Evolutionary conservation across 2,329 filamentous ascomycete genomes (phyloP).

Genomic region (Venturiaceae sp.): DNA sequence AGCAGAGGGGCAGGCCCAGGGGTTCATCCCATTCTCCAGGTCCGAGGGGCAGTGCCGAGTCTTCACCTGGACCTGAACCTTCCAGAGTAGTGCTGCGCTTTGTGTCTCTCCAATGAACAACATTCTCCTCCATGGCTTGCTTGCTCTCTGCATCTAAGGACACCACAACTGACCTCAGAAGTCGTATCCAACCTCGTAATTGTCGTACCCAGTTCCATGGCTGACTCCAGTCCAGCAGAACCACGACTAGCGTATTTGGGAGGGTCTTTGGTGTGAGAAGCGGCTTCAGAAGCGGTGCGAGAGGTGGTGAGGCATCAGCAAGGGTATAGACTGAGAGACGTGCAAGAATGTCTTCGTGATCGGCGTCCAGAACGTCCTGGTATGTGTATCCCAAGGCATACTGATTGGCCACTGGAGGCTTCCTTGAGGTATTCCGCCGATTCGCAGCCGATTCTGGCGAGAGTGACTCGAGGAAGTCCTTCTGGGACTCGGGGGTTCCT

Average conservation of each 20-base stretch:
- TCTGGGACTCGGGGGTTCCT: constrained; percentile 72
- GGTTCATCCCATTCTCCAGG: constrained; percentile 91
- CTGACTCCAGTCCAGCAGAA: constrained; percentile 91
- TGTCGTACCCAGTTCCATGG: constrained; percentile 90
- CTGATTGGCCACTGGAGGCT: constrained; percentile 77
- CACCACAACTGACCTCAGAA: constrained; percentile 67
- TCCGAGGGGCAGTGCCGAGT: constrained; percentile 66
- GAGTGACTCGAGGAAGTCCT: constrained; percentile 61
- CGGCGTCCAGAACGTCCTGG: constrained; percentile 85
- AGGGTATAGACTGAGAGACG: constrained; percentile 84
- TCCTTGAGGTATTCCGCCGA: constrained; percentile 42
- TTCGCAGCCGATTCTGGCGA: constrained; percentile 20
- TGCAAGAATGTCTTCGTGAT: constrained; percentile 86
- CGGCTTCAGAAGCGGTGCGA: constrained; percentile 72
- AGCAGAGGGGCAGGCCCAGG: constrained; percentile 74
- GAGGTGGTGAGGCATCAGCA: constrained; percentile 72
- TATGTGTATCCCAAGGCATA: constrained; percentile 93
- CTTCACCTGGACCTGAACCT: constrained; percentile 33
- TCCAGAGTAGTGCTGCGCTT: constrained; percentile 38
- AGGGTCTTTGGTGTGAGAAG: constrained; percentile 77
- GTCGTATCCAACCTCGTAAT: constrained; percentile 78
- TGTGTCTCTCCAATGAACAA: constrained; percentile 68
- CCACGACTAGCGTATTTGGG: constrained; percentile 74
- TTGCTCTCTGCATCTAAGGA: constrained; percentile 69
- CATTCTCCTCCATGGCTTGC: constrained; percentile 77